Evolutionary conservation across 306 rosid genomes (phyloP), one percentile per base, ranked within the genome.

Genomic region (Pyrus betulifolia): DNA sequence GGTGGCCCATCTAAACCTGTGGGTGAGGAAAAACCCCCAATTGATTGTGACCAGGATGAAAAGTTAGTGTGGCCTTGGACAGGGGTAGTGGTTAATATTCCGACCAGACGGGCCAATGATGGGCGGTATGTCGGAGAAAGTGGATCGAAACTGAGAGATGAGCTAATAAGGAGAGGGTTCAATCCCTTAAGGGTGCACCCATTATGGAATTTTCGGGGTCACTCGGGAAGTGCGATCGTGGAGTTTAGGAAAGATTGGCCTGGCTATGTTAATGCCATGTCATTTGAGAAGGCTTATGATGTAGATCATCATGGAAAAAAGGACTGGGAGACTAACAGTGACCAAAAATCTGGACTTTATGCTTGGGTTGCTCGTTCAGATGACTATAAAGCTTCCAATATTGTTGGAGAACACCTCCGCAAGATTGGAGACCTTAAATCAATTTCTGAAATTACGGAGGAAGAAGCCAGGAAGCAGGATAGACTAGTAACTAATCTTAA

Each of bases 1-100:
- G 65, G n/a, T 75, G 81, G 85, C 84, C 88, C 91, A 25, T 83
- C 93, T 64, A 74, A 82, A 78, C 82, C 78, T 72, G 85, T 3
- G 22, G 74, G 15, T 65, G 84, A 85, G 75, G 85, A 85, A 59
- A 86, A 90, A 27, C 85, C 88, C 63, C 74, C 75, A 28, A 61
- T 72, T n/a, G 77, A 63, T 69, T 85, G 86, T 45, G 74, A 88
- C 79, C 89, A 82, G 15, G 91, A 86, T 79, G 91, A 87, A 78
- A 89, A 81, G 60, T 86, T 93, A 69, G 97, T 96, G 72, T 91
- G 96, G 97, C 98, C 99, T 52, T 93, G 99, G 99, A 86, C 83
- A 63, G 98, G 98, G 69, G 72, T 96, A 31, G 97, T 89, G 60
- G 97, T 89, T 66, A 96, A 96, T 74, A 80, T 96, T 85, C 97